Conservation (phyloP, 176 grass and related monocot genomes). For the Raddia distichophylla region DNA sequence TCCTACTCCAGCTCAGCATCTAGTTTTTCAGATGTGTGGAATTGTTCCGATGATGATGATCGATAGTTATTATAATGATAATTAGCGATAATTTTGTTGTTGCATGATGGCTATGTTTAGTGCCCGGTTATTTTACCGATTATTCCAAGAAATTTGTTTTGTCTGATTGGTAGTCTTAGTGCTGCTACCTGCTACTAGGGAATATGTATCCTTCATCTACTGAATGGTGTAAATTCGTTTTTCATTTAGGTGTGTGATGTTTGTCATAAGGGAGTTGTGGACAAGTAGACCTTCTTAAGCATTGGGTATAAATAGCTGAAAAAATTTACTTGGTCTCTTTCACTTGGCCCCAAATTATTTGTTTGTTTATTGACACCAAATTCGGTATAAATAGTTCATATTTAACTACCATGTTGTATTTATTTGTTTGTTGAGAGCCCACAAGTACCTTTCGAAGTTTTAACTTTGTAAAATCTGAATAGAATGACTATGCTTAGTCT, state of each 20-base stretch:
- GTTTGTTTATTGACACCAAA: no score
- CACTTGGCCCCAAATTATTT: not conserved
- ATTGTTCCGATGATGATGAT: slow-evolving; percentile 38
- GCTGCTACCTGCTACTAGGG: not conserved
- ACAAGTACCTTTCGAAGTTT: not conserved
- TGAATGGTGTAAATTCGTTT: not conserved
- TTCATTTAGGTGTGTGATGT: not conserved
- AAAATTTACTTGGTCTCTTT: not conserved
- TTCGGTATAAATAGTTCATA: no score
- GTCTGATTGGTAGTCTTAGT: not conserved
- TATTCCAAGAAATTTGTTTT: slow-evolving; percentile 25
- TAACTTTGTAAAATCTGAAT: not conserved
- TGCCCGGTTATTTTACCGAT: not conserved
- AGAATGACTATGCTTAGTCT: not conserved
- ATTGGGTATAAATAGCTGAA: not conserved
- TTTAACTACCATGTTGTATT: not conserved
- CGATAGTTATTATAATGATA: slow-evolving; percentile 36
- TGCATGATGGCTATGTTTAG: slow-evolving; percentile 28
- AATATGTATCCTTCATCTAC: not conserved
- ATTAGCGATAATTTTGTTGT: slow-evolving; percentile 12
- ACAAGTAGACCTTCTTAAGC: not conserved
- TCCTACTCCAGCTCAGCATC: slow-evolving; percentile 30
- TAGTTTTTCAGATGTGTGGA: slow-evolving; percentile 47
- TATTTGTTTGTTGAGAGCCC: not conserved
- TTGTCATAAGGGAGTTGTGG: not conserved